Evolutionary conservation across 805 yeast species (phyloP).

Genomic region (Lachancea nothofagi): DNA sequence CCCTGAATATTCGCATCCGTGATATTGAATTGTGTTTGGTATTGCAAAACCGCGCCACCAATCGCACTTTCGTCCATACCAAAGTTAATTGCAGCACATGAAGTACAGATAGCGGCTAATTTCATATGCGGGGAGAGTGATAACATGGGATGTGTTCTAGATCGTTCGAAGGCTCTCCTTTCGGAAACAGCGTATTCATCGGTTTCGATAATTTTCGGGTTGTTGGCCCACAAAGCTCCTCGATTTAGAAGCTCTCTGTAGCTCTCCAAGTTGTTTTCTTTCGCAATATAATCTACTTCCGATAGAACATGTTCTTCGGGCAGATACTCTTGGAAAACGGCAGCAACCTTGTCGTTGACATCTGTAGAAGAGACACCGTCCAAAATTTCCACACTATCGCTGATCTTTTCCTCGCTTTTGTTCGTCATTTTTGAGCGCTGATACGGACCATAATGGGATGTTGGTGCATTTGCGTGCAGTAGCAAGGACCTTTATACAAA

Average conservation of each 20-base stretch:
- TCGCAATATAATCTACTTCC: slow-evolving; percentile 13
- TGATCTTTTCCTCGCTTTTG: not conserved
- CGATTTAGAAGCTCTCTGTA: slow-evolving; percentile 37
- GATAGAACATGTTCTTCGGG: slow-evolving; percentile 16
- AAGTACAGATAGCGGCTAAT: slow-evolving; percentile 54
- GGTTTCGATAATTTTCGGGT: slow-evolving; percentile 40
- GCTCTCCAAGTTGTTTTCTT: slow-evolving; percentile 15
- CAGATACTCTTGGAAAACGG: slow-evolving; percentile 15
- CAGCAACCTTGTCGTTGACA: not conserved
- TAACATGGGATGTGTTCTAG: slow-evolving; percentile 42
- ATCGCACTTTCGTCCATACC: slow-evolving; percentile 73
- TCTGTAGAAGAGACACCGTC: not conserved
- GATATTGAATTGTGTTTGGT: slow-evolving; percentile 43
- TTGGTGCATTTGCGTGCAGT: too few relatives aligned
- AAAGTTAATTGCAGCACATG: slow-evolving; percentile 53
- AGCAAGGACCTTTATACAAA: too few relatives aligned
- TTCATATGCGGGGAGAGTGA: slow-evolving; percentile 48
- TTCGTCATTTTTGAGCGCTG: not conserved
- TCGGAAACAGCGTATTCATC: slow-evolving; percentile 33
- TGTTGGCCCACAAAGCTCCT: slow-evolving; percentile 56
- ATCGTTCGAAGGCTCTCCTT: slow-evolving; percentile 35
- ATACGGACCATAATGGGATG: too few relatives aligned
- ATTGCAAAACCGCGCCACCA: slow-evolving; percentile 60
- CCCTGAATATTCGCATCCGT: slow-evolving; percentile 45
- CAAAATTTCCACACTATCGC: not conserved